Base-by-base conservation (phyloP, 176 grass and related monocot genomes). In the Oryza glumipatula region DNA sequence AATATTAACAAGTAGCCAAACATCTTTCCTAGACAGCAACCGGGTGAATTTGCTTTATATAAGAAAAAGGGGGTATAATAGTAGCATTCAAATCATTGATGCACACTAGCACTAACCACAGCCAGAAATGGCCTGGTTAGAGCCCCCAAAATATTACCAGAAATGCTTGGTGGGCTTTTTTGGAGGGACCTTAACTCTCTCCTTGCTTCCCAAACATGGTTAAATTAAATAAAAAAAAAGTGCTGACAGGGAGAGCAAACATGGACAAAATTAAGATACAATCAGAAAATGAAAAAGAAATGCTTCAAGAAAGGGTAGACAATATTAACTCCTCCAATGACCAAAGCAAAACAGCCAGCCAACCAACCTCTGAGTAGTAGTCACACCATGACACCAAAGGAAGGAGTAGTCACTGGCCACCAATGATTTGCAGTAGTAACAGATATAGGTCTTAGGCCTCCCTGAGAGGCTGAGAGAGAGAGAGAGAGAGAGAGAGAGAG, bases 341-440 rank as follows among this genome's bases (percentile, higher is more conserved):
- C 83, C 19, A 43, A 51, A 77, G 73, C 56, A 82, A 24, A 45
- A n/a, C 79, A 79, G 51, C 84, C 67, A 35, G 23, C 22, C 74
- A 85, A 38, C 66, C 38, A 85, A 35, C 83, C 74, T 49, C 74
- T 49, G 56, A 78, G 76, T 65, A 78, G 7, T 32, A 67, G 39
- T 19, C 15, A 19, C 5, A 6, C 15, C 52, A 21, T 19, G 16
- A 56, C 47, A 51, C 72, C 64, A 77, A 82, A 67, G 61, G 65
- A 68, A 79, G 66, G 35, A n/a, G 13, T 11, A 39, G 70, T 76
- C 72, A 39, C 39, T 14, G 60, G 68, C 21, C 74, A 68, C 80
- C 84, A 87, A 90, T 80, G 80, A 90, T 87, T 75, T 80, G 69
- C 75, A 35, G 68, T 33, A 35, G 68, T 33, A 74, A 83, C 47